Evolutionary conservation across 2,329 filamentous ascomycete species (phyloP), one percentile per base, ranked within the genome.

Genomic region (Pseudohalonectria lignicola): DNA sequence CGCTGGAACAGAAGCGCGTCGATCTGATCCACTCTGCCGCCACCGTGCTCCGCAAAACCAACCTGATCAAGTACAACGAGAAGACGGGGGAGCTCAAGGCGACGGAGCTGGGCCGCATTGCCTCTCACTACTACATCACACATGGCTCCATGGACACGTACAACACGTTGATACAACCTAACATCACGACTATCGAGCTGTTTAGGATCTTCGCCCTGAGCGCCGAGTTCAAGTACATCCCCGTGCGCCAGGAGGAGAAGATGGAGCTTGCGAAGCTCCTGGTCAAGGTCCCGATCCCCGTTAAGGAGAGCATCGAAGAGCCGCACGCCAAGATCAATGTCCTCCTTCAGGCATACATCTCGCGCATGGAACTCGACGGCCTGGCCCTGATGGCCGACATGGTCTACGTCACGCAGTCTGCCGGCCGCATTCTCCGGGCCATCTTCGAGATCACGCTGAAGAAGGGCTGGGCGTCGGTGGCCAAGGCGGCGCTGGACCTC

Each of bases 141-240:
- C 79, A 94, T 59, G 86, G 78, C 48, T 96, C 90, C 12, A 98
- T 98, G 92, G 74, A 90, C 48, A 95, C 86, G 1, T 98, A 98
- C 66, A 94, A 94, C 57, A 85, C 84, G 54, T 82, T 96, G 47
- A 86, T 98, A 34, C 88, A 95, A 55, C 87, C 90, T 12, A 86
- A 82, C 10, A 92, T 95, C 49, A 86, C 84, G 19, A 85, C 85
- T 5, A 94, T 98, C 46, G 92, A 98, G 61, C 74, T 98, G 31
- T 96, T 98, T 77, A 81, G 93, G 31, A 80, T 98, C 20, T 98
- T 98, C 55, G 82, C 93, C 11, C 73, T 96, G 26, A 96, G 92
- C 53, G 86, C 93, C 39, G 92, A 98, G 59, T 98, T 98, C 71
- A 96, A 95, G 60, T 98, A 94, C 59, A 98, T 98, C 31, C 92